Percentiles rank a stretch among this genome's conserved stretches.
Conservation (phyloP, 2,329 filamentous ascomycete genomes). For the Nemania sp. region DNA sequence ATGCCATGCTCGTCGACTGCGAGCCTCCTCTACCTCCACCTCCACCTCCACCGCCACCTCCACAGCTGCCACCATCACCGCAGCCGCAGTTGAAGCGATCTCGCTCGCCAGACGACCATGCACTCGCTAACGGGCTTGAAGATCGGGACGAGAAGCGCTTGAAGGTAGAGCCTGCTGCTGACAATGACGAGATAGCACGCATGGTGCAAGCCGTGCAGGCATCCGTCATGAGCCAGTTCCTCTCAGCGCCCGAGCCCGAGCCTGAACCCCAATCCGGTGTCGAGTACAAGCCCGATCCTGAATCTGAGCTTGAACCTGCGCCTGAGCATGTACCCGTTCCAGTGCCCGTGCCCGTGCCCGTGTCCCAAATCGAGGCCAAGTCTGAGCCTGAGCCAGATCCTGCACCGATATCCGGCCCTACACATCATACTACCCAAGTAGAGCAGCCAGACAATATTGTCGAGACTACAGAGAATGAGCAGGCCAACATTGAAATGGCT, state of each 20-base stretch:
- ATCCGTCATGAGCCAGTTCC: conserved; percentile 37
- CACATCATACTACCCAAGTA: not conserved
- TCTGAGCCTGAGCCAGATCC: not conserved
- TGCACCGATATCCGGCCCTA: too few species aligned
- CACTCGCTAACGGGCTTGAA: conserved; percentile 15
- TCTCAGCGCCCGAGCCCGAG: conserved; percentile 17
- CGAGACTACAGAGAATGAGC: conserved; percentile 29
- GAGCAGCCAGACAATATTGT: conserved; percentile 18
- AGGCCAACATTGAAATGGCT: conserved; percentile 25
- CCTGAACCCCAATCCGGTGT: too few species aligned
- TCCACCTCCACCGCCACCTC: not conserved
- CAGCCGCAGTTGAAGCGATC: conserved; percentile 36
- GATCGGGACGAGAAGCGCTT: conserved; percentile 36
- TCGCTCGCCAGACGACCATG: conserved; percentile 31
- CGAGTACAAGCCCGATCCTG: conserved; percentile 3
- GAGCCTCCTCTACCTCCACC: conserved; percentile 17
- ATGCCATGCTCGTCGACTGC: conserved; percentile 32
- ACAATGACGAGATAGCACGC: conserved; percentile 33
- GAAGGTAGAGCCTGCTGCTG: conserved; percentile 32
- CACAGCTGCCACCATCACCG: conserved; percentile 10
- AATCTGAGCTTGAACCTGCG: not conserved
- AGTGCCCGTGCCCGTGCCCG: not conserved
- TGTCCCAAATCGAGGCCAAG: not conserved
- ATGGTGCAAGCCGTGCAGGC: conserved; percentile 38
- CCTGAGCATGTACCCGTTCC: not conserved